Evolutionary conservation across 1,284 basidiomycete species (phyloP), one percentile per base, ranked within the genome.

Genomic region (Mycena citricolor): DNA sequence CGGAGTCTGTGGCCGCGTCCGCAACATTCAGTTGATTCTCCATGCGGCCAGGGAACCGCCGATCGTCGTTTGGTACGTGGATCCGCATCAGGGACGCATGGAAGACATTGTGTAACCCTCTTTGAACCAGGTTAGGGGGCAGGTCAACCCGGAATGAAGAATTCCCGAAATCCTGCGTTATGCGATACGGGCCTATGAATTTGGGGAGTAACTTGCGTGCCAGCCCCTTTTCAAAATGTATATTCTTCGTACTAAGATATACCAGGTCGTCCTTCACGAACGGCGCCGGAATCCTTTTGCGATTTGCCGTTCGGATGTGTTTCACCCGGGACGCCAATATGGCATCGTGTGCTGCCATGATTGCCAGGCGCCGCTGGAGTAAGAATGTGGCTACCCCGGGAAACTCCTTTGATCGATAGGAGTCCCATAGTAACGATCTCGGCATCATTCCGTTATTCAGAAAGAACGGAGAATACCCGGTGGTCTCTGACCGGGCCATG

Each of bases 91-190:
- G 36, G 2, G 55, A 54, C 10, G 47, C 44, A 35, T 60, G 55
- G 40, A 58, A 60, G 6, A 58, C 51, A 33, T 57, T 38, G 34
- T 60, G 58, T 2, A 58, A 42, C 4, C 57, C 58, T 26, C 54
- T 16, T 14, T 34, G 30, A 19, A 37, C 44, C 8, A 60, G 23
- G 16, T 35, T 23, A 11, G 25, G 8, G 1, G 56, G 47, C 3
- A 60, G 22, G 5, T 55, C 47, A 3, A 58, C 1, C 70, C 47
- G 3, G 36, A 26, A 39, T 16, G 36, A 39, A 14, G 16, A 25
- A 22, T 44, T 39, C 12, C 23, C 8, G 8, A 39, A n/a, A 8
- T 26, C 19, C 10, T 11, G 8, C 19, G 37, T 11, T 7, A 43
- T 43, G 8, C 31, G 41, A 32, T 32, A 43, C 8, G 42, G 42